phyloP scores from a whole-genome alignment of 2,329 filamentous ascomycete species.

The Trichoderma sp. region DNA sequence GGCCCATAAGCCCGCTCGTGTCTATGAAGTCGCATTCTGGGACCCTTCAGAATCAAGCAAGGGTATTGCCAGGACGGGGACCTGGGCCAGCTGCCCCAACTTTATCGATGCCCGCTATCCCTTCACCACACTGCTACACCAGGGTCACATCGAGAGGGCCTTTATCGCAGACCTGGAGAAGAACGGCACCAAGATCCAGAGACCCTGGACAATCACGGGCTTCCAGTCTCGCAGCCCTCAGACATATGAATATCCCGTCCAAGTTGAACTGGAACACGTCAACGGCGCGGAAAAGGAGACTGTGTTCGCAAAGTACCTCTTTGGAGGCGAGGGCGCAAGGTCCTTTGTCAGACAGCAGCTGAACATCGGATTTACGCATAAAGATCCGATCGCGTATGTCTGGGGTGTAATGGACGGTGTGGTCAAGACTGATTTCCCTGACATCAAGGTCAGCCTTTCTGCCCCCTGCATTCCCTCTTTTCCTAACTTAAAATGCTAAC shows the following conservation, averaged over 20 bases:
- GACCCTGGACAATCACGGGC: constrained; percentile 62
- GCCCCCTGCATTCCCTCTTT: no score
- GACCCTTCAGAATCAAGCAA: constrained; percentile 56
- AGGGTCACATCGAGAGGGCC: constrained; percentile 68
- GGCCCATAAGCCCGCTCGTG: constrained; percentile 81
- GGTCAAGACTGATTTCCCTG: constrained; percentile 70
- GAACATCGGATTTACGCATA: constrained; percentile 68
- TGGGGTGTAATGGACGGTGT: constrained; percentile 78
- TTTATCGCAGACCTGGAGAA: constrained; percentile 65
- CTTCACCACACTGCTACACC: constrained; percentile 69
- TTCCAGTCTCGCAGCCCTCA: constrained; percentile 58
- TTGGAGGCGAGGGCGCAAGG: constrained; percentile 68
- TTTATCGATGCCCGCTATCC: constrained; percentile 74
- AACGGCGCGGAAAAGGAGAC: constrained; percentile 70
- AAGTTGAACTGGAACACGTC: constrained; percentile 73
- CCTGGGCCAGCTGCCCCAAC: constrained; percentile 83
- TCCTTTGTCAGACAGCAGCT: constrained; percentile 64
- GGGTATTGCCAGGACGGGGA: constrained; percentile 64
- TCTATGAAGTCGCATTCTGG: constrained; percentile 77
- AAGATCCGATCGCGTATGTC: constrained; percentile 67
- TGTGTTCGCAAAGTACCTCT: constrained; percentile 66
- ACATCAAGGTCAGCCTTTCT: constrained; percentile 61
- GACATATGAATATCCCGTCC: constrained; percentile 70
- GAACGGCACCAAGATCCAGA: constrained; percentile 58
- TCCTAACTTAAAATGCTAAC: constrained; percentile 41